phyloP scores from a whole-genome alignment of 306 rosid genomes.

The Heteromeles arbutifolia region DNA sequence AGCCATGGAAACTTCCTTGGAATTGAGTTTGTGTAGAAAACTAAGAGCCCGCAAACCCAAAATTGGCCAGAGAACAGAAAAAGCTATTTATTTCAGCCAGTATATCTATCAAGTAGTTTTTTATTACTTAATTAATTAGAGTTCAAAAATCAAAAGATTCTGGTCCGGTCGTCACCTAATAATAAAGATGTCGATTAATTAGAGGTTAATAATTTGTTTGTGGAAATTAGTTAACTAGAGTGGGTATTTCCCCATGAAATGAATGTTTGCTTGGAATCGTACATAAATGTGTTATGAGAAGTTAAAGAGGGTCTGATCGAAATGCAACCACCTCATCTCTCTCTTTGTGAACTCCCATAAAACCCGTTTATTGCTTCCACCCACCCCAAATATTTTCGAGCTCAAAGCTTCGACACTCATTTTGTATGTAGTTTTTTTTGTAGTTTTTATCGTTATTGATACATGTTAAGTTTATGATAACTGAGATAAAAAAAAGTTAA shows the following conservation, averaged over 20 bases:
- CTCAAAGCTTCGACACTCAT: no score
- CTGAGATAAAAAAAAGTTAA: accelerated
- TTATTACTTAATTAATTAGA: background rate
- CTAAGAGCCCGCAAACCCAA: background rate
- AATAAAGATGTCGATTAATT: background rate
- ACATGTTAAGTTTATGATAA: no score
- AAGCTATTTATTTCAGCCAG: background rate
- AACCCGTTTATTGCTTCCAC: slow-evolving; percentile 55
- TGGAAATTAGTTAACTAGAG: slow-evolving; percentile 11
- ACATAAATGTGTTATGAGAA: slow-evolving; percentile 30
- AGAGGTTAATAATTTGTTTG: background rate
- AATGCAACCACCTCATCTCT: slow-evolving; percentile 58
- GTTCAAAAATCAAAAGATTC: background rate
- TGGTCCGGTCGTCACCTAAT: background rate
- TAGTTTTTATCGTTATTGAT: no score
- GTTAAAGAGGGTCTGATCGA: slow-evolving; percentile 45
- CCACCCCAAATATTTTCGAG: slow-evolving; percentile 18
- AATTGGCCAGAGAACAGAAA: slow-evolving; percentile 21
- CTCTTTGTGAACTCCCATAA: slow-evolving; percentile 25
- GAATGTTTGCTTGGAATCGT: slow-evolving; percentile 75
- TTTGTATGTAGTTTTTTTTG: no score
- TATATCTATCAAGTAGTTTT: background rate
- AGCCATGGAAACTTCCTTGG: slow-evolving; percentile 48
- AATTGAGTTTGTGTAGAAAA: slow-evolving; percentile 33
- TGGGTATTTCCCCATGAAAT: slow-evolving; percentile 52